Evolutionary conservation across 257 asterid species (phyloP).

Genomic region (Henckelia pumila): DNA sequence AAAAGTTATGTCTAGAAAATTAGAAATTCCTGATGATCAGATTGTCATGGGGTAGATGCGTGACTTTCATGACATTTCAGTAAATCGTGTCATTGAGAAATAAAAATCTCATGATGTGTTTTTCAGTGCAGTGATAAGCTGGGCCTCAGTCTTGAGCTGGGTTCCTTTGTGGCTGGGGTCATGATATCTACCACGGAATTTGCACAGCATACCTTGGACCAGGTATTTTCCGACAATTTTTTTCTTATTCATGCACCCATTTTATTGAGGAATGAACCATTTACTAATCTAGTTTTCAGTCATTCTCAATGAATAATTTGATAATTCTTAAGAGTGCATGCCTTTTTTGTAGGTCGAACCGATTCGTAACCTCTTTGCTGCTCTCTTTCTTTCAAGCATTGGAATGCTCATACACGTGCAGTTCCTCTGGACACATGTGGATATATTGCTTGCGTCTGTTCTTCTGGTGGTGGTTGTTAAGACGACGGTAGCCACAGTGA

Average conservation of each 20-base stretch:
- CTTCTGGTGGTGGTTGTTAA: constrained; percentile 77
- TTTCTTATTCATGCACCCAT: constrained; percentile 7
- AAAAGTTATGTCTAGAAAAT: neutral
- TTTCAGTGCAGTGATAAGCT: constrained; percentile 97
- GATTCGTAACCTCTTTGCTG: constrained; percentile 92
- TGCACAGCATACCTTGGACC: constrained; percentile 79
- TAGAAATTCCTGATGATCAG: neutral
- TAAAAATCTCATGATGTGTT: constrained; percentile 16
- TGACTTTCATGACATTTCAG: neutral
- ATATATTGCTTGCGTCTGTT: constrained; percentile 91
- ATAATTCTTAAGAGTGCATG: too few relatives aligned
- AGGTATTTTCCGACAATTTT: constrained; percentile 41
- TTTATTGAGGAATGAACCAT: neutral
- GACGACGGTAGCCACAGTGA: constrained; percentile 67
- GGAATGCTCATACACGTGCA: constrained; percentile 96
- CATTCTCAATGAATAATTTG: too few relatives aligned
- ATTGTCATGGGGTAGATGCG: constrained; percentile 10
- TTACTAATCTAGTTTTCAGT: too few relatives aligned
- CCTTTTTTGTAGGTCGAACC: constrained; percentile 81
- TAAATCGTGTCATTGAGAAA: neutral
- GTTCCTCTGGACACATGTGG: constrained; percentile 96
- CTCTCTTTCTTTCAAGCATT: constrained; percentile 91
- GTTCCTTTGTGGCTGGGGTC: constrained; percentile 90
- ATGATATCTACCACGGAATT: constrained; percentile 91
- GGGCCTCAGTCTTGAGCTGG: constrained; percentile 93